Conservation (phyloP, 2,329 filamentous ascomycete species). For the Colletotrichum cereale region DNA sequence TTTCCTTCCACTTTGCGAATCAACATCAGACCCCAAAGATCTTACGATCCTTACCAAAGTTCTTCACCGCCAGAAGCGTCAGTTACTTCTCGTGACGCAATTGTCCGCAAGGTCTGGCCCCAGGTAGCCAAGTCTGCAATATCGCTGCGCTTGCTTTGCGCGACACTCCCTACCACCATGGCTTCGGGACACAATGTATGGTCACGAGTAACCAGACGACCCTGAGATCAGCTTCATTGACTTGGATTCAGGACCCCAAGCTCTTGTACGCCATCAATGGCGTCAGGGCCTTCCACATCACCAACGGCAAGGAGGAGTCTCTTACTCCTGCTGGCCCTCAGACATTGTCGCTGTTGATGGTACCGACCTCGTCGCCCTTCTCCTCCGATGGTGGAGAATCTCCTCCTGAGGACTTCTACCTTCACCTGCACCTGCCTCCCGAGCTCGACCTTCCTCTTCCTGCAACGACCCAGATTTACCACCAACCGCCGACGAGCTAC, state of each 20-base stretch:
- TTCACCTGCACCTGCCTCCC: slow-evolving; percentile 93
- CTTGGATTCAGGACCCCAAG: slow-evolving; percentile 67
- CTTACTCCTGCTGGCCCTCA: slow-evolving; percentile 90
- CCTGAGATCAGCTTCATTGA: slow-evolving; percentile 12
- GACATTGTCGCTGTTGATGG: slow-evolving; percentile 94
- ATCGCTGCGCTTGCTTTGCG: slow-evolving; percentile 7
- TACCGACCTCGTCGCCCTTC: slow-evolving; percentile 86
- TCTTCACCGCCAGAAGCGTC: neutral
- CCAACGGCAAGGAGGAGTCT: slow-evolving; percentile 85
- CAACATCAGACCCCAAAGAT: neutral
- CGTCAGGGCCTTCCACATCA: slow-evolving; percentile 91
- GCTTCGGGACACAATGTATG: slow-evolving; percentile 60
- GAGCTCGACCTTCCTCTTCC: slow-evolving; percentile 94
- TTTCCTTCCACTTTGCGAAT: neutral
- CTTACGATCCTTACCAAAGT: neutral
- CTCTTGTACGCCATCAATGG: slow-evolving; percentile 80
- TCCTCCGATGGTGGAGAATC: slow-evolving; percentile 75
- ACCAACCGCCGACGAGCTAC: slow-evolving; percentile 92
- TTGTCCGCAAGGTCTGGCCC: neutral
- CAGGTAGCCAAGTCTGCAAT: slow-evolving; percentile 16
- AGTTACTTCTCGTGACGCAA: neutral
- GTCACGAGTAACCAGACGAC: slow-evolving; percentile 33
- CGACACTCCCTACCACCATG: slow-evolving; percentile 49
- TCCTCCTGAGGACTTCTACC: slow-evolving; percentile 92
- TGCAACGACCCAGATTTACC: slow-evolving; percentile 96